Evolutionary conservation across 169 alveolate genomes (phyloP), one percentile per base, ranked within the genome.

Genomic region (Perkinsus olseni): DNA sequence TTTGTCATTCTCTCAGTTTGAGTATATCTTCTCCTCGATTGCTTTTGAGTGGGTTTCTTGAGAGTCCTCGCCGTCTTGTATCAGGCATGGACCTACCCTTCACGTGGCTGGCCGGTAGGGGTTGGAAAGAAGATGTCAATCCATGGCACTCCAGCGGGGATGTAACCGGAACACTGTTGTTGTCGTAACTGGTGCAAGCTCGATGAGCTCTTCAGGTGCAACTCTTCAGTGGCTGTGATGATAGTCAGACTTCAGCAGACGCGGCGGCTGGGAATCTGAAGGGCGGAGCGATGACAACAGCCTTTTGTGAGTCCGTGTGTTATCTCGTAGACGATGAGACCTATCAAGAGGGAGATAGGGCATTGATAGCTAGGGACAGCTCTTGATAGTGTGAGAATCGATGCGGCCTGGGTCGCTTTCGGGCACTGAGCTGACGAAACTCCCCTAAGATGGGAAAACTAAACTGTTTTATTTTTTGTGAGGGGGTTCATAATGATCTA

Each of bases 61-160:
- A 40, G 3, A 40, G 50, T 40, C 11, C 50, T 40, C 50, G 50
- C 50, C 50, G 11, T 3, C 50, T 62, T 3, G 34, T 62, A 62
- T 62, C 94, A 1, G 96, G 95, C 74, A 92, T 93, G 74, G 96
- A 94, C 92, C 93, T 94, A 3, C 95, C 96, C 31, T 94, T 82
- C 93, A 93, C 95, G 8, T 94, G 96, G 96, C 38, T 45, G 36
- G 50, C 13, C 31, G 82, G 94, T 31, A 91, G 94, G 74, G 91
- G 93, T 91, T 94, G 96, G 96, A 92, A 92, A 0, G 96, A 94
- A 74, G 96, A 92, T 0, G 93, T 90, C 36, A 94, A 94, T 39
- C 96, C 96, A 91, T 50, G 39, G 51, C 94, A 38, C 74, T 74
- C 50, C 91, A 31, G 17, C 28, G 92, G 91, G 4, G 94, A 62